Evolutionary conservation across 2,329 filamentous ascomycete species (phyloP), one percentile per base, ranked within the genome.

Genomic region (Metarhizium album): DNA sequence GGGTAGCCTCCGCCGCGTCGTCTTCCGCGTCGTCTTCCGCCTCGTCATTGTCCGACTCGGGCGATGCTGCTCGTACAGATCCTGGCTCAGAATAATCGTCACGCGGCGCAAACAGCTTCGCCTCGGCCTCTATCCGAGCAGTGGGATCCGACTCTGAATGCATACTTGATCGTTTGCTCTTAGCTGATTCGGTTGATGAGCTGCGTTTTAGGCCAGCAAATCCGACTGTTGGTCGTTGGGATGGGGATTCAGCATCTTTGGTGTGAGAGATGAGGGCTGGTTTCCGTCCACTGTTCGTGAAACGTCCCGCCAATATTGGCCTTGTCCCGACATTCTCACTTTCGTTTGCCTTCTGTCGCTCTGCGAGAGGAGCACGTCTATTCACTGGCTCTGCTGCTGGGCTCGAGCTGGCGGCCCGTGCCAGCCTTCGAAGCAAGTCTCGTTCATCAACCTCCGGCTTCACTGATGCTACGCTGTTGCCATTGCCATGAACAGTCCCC

Each of bases 41-140:
- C 18, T 65, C 62, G 3, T 67, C 67, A 3, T 51, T 61, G 8
- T 68, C 67, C 6, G 55, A 52, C 27, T 48, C 49, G 2, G 66
- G 65, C 0, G 78, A 80, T 2, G 72, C 68, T 3, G 73, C 76
- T 37, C 74, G 71, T 18, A 74, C 64, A 3, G 78, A 80, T 1
- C 76, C 76, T 42, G 67, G 71, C 57, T 81, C 78, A 1, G 78
- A 82, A 42, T 78, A 70, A 53, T 74, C 76, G 31, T 80, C 77
- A 16, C 64, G 58, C 0, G 72, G 74, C 14, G 75, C 78, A 60
- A 82, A 82, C 8, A 82, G 68, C 46, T 71, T 74, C 65, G 74
- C 72, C 62, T 82, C 78, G 9, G 69, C 74, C 57, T 78, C 72
- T 47, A 81, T 79, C 43, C 78, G 74, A 56, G 77, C 76, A 1